Base-by-base conservation (phyloP, 176 grass and related monocot species). In the Bothriochloa decipiens region DNA sequence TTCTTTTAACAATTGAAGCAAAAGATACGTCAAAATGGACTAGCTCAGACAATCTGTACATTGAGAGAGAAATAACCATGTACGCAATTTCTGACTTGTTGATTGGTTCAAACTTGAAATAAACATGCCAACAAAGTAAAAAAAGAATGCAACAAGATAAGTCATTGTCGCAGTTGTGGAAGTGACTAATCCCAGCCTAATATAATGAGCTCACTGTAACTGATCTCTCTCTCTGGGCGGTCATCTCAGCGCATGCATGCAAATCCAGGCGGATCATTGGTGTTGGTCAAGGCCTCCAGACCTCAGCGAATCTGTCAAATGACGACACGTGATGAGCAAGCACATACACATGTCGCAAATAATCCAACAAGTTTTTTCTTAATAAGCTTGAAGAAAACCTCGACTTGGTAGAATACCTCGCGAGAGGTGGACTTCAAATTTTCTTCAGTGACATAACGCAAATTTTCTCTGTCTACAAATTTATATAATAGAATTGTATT, bases 261-360 rank as follows among this genome's bases (percentile, higher is more conserved):
- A 53, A 40, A 81, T 67, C 32, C 18, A 11, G 3, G 25, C 18
- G 32, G 69, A 80, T 80, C 83, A 64, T 89, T 35, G 40, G 83
- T 42, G 70, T 43, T 42, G 79, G 25, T 39, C 28, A 85, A 71
- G 77, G 6, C 11, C 29, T 68, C 0, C 63, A 49, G 49, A 64
- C 70, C 83, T 85, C 83, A 86, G 55, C 72, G 18, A 82, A 90
- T 90, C 83, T 86, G 18, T 28, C 17, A 53, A 77, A 55, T 63
- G 65, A 53, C 62, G 70, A 64, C n/a, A 2, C 43, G 3, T 47
- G 76, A 80, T 29, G 23, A 26, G 18, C 45, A 69, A 61, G 52
- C 35, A 70, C 52, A 55, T 55, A 55, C 37, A 36, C 36, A 76
- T 23, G 71, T 75, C 71, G 26, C 76, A 60, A 70, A 33, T 33